Evolutionary conservation across 2,329 filamentous ascomycete species (phyloP).

Genomic region (Cladosporium sp.): DNA sequence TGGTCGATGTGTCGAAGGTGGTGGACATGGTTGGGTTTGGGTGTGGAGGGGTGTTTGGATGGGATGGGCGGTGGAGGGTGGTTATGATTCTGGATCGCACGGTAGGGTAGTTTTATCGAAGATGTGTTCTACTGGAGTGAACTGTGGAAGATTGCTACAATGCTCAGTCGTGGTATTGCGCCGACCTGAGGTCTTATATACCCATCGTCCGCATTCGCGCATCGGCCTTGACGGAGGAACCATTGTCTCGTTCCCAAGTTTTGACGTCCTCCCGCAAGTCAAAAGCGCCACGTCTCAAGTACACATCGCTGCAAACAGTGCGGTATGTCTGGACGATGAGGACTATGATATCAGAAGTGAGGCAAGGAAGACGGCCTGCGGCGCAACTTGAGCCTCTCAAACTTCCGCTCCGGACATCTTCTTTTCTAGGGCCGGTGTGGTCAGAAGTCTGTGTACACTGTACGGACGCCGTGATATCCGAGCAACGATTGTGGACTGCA

Average conservation of each 20-base stretch:
- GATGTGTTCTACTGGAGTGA: not conserved
- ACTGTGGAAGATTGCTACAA: not conserved
- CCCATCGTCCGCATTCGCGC: not conserved
- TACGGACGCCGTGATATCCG: not conserved
- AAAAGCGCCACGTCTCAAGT: not conserved
- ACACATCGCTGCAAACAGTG: not conserved
- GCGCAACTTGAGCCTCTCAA: not conserved
- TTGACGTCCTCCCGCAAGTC: not conserved
- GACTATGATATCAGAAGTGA: not conserved
- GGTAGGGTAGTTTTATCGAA: not conserved
- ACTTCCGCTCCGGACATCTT: not conserved
- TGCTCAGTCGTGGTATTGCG: not conserved
- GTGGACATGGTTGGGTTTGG: not conserved
- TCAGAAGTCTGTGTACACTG: not conserved
- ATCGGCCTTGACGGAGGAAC: not conserved
- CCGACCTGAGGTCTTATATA: not conserved
- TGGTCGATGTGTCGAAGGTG: conserved; percentile 37
- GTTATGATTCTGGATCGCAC: not conserved
- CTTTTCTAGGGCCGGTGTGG: not conserved
- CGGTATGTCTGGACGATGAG: not conserved
- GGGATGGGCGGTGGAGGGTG: not conserved
- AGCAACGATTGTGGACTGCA: not conserved
- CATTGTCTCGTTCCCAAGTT: not conserved
- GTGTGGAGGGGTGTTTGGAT: not conserved
- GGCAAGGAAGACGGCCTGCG: not conserved